Base-by-base conservation (phyloP, 169 alveolate species). In the Plasmodium inui region DNA sequence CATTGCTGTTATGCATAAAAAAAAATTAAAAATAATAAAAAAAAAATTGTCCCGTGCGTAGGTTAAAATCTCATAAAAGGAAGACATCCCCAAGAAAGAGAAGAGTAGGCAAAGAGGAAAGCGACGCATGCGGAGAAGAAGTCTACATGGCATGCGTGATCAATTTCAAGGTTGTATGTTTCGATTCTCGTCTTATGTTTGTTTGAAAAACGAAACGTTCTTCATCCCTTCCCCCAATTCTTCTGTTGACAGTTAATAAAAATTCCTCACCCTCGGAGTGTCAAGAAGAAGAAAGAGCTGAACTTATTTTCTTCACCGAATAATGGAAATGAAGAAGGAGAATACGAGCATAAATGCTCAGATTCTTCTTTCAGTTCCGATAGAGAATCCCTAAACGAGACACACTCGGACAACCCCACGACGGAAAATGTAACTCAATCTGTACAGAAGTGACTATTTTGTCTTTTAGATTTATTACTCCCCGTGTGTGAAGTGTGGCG, bases 361-460 rank as follows among this genome's bases (percentile, higher is more conserved):
- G 94, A 88, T 79, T 88, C 94, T 78, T 39, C 72, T 14, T 30
- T 88, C 19, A 88, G 94, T 79, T 88, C 94, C 37, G 81, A 88
- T 44, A 79, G 73, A 32, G 46, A 57, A 39, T 88, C 83, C 22
- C 73, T 78, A 79, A 80, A 76, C 26, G 90, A 88, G 14, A 79
- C 67, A 41, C 41, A 70, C n/a, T 55, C n/a, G 17, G 83, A 86
- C 70, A 86, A 86, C 32, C 79, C 79, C 34, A 55, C 82, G 71
- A 28, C 28, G 53, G 73, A 88, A 44, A 79, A 88, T 76, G 93
- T 76, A 73, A 67, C 37, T 10, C 76, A 19, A 26, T 67, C 22
- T 26, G 30, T 19, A 7, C 19, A 22, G 9, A 19, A 41, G 70
- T 12, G 32, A 67, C 53, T 3, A 22, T 46, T 44, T 14, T 46